A percentile compares a stretch with the other conserved stretches of the same genome.
Conservation (phyloP, 2,329 filamentous ascomycete species). For the Microascus cirrosus region DNA sequence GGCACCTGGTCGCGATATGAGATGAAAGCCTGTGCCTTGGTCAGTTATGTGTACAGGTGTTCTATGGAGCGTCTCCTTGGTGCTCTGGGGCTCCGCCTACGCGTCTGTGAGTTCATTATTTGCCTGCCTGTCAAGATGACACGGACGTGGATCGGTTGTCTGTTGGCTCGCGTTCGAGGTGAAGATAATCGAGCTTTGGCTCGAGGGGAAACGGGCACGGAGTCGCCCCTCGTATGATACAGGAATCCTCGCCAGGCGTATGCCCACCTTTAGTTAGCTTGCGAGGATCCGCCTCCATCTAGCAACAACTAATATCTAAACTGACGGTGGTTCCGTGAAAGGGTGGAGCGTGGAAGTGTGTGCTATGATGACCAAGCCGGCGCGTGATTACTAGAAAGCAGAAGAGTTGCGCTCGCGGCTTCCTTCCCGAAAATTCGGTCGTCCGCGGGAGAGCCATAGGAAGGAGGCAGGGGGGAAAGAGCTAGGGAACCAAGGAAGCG, state of each 20-base stretch:
- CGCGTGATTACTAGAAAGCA: background rate
- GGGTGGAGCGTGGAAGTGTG: background rate
- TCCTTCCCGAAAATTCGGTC: too few species aligned
- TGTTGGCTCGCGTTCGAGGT: constrained; percentile 18
- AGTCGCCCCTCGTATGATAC: constrained; percentile 22
- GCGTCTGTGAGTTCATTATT: constrained; percentile 34
- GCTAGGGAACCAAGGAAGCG: background rate
- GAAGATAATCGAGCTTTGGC: constrained; percentile 22
- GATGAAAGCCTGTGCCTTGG: background rate
- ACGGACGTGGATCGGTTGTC: constrained; percentile 31
- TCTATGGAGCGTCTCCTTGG: background rate
- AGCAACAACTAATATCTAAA: background rate
- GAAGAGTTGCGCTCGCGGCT: background rate
- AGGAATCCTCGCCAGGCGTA: constrained; percentile 5
- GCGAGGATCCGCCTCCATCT: background rate
- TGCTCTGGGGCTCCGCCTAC: constrained; percentile 17
- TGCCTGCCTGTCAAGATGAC: constrained; percentile 37
- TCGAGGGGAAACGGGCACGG: constrained; percentile 21
- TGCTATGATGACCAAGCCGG: background rate
- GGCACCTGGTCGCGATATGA: background rate
- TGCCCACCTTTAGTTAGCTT: background rate
- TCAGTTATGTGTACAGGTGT: background rate
- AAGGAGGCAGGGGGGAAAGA: background rate
- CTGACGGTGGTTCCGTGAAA: background rate
- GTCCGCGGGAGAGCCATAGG: background rate